Evolutionary conservation across 2,329 filamentous ascomycete genomes (phyloP).

Genomic region (Apiospora malaysiana): DNA sequence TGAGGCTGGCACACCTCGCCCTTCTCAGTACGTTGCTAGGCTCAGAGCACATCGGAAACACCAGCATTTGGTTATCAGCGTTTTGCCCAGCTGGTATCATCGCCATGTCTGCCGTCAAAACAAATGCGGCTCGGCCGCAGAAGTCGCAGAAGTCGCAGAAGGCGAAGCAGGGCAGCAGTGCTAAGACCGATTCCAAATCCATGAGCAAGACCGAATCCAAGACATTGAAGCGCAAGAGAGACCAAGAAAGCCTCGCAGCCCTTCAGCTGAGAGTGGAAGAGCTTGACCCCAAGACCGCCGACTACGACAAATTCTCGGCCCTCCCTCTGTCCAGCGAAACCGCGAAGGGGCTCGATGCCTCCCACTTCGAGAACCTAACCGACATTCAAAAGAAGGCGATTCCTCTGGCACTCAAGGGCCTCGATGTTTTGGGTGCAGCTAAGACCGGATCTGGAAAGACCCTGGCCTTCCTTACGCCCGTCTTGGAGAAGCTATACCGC

Average conservation of each 20-base stretch:
- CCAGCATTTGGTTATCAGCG: neutral
- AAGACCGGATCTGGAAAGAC: constrained; percentile 98
- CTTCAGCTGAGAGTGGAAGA: constrained; percentile 47
- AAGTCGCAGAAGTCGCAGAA: constrained; percentile 36
- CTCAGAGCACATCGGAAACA: neutral
- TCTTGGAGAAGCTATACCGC: constrained; percentile 90
- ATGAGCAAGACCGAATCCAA: constrained; percentile 36
- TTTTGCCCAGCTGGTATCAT: neutral
- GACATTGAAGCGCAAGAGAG: constrained; percentile 49
- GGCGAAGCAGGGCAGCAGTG: constrained; percentile 31
- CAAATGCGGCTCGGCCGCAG: constrained; percentile 16
- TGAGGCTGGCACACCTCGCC: neutral
- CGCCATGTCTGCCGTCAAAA: neutral
- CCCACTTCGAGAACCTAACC: constrained; percentile 88
- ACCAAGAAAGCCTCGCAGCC: constrained; percentile 46
- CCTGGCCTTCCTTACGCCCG: constrained; percentile 87
- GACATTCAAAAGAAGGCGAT: constrained; percentile 93
- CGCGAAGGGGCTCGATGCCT: constrained; percentile 76
- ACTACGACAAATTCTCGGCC: constrained; percentile 75
- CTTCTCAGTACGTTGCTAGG: neutral
- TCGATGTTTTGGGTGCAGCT: constrained; percentile 90
- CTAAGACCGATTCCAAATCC: neutral
- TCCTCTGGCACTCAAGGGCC: constrained; percentile 81
- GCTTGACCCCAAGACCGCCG: constrained; percentile 62
- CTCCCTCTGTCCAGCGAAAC: constrained; percentile 87